These are phyloP conservation scores for Erythrobasidium hasegawianum DNA, from an alignment of 1,284 basidiomycete species.

Conservation along the genomic window DNA sequence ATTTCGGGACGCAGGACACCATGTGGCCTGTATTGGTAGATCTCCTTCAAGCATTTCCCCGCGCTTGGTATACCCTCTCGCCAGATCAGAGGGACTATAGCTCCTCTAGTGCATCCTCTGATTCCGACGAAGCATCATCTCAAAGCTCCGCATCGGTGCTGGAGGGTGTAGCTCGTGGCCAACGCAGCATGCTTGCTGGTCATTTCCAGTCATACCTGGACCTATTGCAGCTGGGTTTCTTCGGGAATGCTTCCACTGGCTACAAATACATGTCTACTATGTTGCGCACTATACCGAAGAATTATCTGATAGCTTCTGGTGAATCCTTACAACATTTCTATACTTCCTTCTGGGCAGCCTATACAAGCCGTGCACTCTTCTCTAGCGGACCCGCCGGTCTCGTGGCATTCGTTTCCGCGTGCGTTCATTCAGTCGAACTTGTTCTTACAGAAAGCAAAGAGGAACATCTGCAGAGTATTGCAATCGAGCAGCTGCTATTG, in stretches of 20 bases:
- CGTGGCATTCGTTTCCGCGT: not conserved
- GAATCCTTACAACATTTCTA: conserved; percentile 56
- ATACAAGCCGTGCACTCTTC: conserved; percentile 62
- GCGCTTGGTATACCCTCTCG: conserved; percentile 43
- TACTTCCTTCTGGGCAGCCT: conserved; percentile 69
- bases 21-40: conserved; percentile 44
- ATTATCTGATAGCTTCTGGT: conserved; percentile 49
- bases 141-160: conserved; percentile 17
- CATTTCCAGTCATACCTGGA: conserved; percentile 42
- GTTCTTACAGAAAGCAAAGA: not conserved
- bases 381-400: conserved; percentile 53
- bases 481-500: not conserved
- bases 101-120: not conserved
- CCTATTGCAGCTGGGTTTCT: conserved; percentile 70
- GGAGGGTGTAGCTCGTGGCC: too few relatives aligned
- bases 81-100: conserved; percentile 31
- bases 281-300: conserved; percentile 68
- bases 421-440: conserved; percentile 12
- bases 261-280: conserved; percentile 74
- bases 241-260: conserved; percentile 66
- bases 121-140: conserved; percentile 10
- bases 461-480: not conserved
- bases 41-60: conserved; percentile 42
- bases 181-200: not conserved
- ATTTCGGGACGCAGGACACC: conserved; percentile 41